phyloP scores from a whole-genome alignment of 768 basidiomycete species.

The Mrakia blollopis region DNA sequence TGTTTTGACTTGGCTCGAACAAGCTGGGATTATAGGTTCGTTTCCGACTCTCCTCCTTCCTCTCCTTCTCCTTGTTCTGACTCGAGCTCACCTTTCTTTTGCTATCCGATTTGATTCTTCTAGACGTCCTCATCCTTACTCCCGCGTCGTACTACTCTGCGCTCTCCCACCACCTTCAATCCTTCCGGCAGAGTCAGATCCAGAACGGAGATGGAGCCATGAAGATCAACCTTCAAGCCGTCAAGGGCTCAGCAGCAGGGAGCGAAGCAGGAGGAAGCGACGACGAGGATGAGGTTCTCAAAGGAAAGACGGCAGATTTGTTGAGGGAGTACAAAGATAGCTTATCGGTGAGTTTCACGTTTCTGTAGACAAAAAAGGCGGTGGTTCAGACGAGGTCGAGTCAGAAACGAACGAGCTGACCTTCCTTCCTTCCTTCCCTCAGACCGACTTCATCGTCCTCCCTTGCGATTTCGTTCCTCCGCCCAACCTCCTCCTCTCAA shows the following conservation, averaged over 20 bases:
- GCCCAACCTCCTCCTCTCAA: constrained; percentile 60
- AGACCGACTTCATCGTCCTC: constrained; percentile 76
- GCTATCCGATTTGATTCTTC: not conserved
- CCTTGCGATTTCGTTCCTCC: constrained; percentile 89
- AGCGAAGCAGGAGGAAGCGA: not conserved
- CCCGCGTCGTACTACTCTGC: constrained; percentile 25
- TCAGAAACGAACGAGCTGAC: not conserved
- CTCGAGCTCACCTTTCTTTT: not conserved
- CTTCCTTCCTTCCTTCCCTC: not conserved
- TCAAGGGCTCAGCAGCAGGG: constrained; percentile 7
- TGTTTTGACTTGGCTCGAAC: constrained; percentile 76
- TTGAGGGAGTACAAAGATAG: constrained; percentile 20
- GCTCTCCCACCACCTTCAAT: constrained; percentile 31
- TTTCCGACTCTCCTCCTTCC: constrained; percentile 31
- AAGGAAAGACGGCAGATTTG: constrained; percentile 28
- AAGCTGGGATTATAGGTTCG: constrained; percentile 75
- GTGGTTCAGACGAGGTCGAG: too few species aligned
- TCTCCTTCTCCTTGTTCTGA: constrained; percentile 4
- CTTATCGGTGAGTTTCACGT: constrained; percentile 21
- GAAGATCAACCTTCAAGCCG: constrained; percentile 28
- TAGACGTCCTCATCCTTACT: constrained; percentile 34
- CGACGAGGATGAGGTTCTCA: constrained; percentile 24
- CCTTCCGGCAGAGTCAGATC: constrained; percentile 26
- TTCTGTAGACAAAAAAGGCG: too few species aligned
- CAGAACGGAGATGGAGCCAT: constrained; percentile 11